Base-by-base conservation (phyloP, 2,329 filamentous ascomycete species). In the Metarhizium guizhouense region DNA sequence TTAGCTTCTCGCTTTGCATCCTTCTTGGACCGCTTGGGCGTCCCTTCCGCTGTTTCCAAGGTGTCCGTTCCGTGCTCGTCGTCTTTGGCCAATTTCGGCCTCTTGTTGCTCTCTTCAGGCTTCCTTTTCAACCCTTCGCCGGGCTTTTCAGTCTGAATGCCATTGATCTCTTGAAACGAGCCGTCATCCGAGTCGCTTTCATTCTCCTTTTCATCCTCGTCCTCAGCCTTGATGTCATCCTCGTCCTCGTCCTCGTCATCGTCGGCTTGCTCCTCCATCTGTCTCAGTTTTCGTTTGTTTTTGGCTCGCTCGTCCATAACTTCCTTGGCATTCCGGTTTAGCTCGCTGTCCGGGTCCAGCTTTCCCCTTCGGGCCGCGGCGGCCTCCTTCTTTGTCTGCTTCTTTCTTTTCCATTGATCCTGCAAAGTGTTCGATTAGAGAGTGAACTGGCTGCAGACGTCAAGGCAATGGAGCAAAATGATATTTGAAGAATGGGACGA, bases 331-430 rank as follows among this genome's bases (percentile, higher is more conserved):
- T 85, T 94, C 60, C 76, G 77, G 76, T 95, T 94, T 61, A 80
- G 70, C 59, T 87, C 85, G 66, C 90, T 91, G 62, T 93, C 90
- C 30, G 94, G 92, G 65, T 97, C 90, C 45, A 97, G 81, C 74
- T 96, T 97, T 58, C 88, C 90, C 67, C 86, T 82, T 74, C 91
- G 91, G 55, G 90, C 88, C 62, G 87, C 85, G 59, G 84, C 83
- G 57, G 89, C 89, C 71, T 96, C 82, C 70, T 90, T 88, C 70
- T 95, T 96, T 52, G 90, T 93, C 74, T 97, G 92, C 77, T 97
- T 97, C 75, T 94, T 95, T 68, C 87, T 87, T 70, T 85, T 69
- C 90, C 91, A 95, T 85, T 96, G 90, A 65, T 94, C 88, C 90
- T 95, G 66, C 52, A 13, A 54, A 38, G 49, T 18, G 6, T 16